Percentiles rank a stretch among this genome's conserved stretches.
Conservation (phyloP, 225 moss, liverwort and hornwort species). For the Physcomitrellopsis africana region DNA sequence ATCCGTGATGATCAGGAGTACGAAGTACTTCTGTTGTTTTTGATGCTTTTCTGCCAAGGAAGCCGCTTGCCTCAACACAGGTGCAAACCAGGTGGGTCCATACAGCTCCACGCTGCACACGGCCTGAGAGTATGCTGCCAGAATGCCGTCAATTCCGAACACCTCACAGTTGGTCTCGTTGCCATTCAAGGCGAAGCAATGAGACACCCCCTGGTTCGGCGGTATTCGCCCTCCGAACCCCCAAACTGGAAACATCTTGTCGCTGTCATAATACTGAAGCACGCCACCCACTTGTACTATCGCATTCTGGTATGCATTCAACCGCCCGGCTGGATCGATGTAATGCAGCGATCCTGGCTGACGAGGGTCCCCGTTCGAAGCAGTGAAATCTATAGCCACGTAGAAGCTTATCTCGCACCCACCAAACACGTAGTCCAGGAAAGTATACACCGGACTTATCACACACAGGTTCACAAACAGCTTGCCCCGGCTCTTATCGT, state of each 20-base stretch:
- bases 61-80: slow-evolving; percentile 47
- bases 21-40: slow-evolving; percentile 79
- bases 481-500: slow-evolving; percentile 62
- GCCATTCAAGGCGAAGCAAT: slow-evolving; percentile 74
- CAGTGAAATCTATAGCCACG: slow-evolving; percentile 94
- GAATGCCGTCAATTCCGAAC: slow-evolving; percentile 68
- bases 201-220: slow-evolving; percentile 66
- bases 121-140: slow-evolving; percentile 74
- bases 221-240: slow-evolving; percentile 80
- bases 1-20: slow-evolving; percentile 90
- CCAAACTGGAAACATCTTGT: slow-evolving; percentile 84
- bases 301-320: slow-evolving; percentile 86
- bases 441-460: slow-evolving; percentile 52
- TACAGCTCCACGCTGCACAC: slow-evolving; percentile 79
- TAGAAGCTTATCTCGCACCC: slow-evolving; percentile 96
- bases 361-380: slow-evolving; percentile 82
- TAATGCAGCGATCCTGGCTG: slow-evolving; percentile 80
- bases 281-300: slow-evolving; percentile 83
- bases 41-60: slow-evolving; percentile 57
- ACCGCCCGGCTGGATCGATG: slow-evolving; percentile 70
- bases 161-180: slow-evolving; percentile 59
- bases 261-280: slow-evolving; percentile 84
- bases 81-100: slow-evolving; percentile 96
- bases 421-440: slow-evolving; percentile 80
- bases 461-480: slow-evolving; percentile 48